Evolutionary conservation across 164 flowering plant genomes (phyloP).

Genomic region (Dillenia suffruticosa): DNA sequence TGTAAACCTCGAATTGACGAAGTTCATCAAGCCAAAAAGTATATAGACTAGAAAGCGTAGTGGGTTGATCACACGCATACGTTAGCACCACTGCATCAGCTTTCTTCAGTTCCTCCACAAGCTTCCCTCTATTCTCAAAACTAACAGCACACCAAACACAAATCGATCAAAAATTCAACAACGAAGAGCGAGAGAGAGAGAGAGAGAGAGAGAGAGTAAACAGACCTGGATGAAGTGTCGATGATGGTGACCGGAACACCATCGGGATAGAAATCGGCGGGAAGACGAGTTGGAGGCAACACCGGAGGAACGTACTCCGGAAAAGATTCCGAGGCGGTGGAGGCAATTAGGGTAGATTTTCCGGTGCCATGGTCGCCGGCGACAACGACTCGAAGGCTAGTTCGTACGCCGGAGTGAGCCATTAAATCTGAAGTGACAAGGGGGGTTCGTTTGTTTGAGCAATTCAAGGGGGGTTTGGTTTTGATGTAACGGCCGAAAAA

Average conservation of each 20-base stretch:
- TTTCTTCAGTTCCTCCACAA: slow-evolving; percentile 63
- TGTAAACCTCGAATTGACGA: slow-evolving; percentile 69
- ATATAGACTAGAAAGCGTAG: slow-evolving; percentile 69
- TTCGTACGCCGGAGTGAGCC: slow-evolving; percentile 33
- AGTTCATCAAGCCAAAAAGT: slow-evolving; percentile 92
- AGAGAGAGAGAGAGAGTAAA: not conserved
- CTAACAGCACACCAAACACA: slow-evolving; percentile 23
- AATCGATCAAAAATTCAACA: not conserved
- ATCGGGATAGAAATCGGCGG: slow-evolving; percentile 74
- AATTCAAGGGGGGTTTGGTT: too few relatives aligned
- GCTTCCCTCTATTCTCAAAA: slow-evolving; percentile 51
- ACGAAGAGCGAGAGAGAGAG: not conserved
- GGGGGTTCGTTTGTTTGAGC: too few relatives aligned
- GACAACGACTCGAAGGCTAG: slow-evolving; percentile 65
- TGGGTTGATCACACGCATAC: slow-evolving; percentile 84
- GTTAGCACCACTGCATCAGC: slow-evolving; percentile 96
- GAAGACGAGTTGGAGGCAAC: slow-evolving; percentile 73
- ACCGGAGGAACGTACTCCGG: slow-evolving; percentile 58
- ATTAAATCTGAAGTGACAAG: slow-evolving; percentile 13
- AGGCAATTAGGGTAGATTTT: slow-evolving; percentile 67
- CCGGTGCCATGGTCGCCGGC: slow-evolving; percentile 83
- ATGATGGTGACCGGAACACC: slow-evolving; percentile 71
- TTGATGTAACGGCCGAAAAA: too few relatives aligned
- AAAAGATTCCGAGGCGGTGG: slow-evolving; percentile 65
- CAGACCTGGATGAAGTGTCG: slow-evolving; percentile 77